Conservation (phyloP, 306 rosid genomes). For the Pterocarpus macrocarpus region DNA sequence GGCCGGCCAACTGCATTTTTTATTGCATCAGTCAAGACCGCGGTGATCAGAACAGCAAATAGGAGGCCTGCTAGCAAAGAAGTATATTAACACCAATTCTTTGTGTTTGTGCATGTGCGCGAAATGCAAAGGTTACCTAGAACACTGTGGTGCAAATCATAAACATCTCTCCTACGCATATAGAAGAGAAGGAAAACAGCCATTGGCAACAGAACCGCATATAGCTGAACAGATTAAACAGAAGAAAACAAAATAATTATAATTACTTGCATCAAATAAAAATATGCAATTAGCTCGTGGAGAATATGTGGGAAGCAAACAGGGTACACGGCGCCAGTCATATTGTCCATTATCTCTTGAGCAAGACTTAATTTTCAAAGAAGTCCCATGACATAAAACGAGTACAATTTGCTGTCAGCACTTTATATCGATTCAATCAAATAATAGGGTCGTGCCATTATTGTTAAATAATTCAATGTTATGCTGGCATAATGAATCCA, state of each 20-base stretch:
- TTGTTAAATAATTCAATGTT: not conserved
- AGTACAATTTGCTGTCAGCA: conserved; percentile 7
- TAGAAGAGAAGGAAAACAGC: conserved; percentile 69
- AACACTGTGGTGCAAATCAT: conserved; percentile 88
- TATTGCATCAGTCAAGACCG: conserved; percentile 81
- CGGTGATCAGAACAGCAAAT: conserved; percentile 82
- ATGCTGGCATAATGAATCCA: conserved; percentile 1
- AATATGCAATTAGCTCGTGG: not conserved
- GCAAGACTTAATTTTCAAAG: conserved; percentile 10
- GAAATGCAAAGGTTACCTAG: conserved; percentile 64
- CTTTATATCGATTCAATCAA: not conserved
- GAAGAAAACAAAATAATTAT: conserved; percentile 13
- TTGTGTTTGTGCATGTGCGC: not conserved
- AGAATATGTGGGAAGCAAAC: conserved; percentile 4
- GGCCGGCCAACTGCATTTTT: conserved; percentile 94
- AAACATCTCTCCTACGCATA: conserved; percentile 78
- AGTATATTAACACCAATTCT: conserved; percentile 28
- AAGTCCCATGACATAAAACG: not conserved
- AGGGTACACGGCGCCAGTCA: not conserved
- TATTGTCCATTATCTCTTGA: not conserved
- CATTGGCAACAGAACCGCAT: conserved; percentile 83
- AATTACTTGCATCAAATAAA: conserved; percentile 24
- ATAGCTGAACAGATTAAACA: conserved; percentile 63
- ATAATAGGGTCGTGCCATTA: not conserved
- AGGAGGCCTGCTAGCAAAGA: conserved; percentile 71